Evolutionary conservation across 2,329 filamentous ascomycete genomes (phyloP).

Genomic region (Fusarium sambucinum): DNA sequence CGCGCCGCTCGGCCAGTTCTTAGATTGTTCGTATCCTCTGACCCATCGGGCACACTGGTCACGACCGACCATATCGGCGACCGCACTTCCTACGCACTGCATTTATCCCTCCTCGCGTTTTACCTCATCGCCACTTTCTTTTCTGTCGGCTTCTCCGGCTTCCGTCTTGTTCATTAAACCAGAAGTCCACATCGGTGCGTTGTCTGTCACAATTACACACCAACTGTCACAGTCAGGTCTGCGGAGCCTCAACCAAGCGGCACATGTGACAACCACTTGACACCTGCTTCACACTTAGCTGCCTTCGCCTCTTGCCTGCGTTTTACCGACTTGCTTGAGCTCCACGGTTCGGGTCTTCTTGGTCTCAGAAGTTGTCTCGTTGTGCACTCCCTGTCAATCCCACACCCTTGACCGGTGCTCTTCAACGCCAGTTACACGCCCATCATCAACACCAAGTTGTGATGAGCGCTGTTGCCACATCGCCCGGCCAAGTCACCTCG

Average conservation of each 20-base stretch:
- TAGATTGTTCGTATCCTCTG: constrained; percentile 16
- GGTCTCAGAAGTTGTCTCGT: constrained; percentile 15
- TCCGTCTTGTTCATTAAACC: constrained; percentile 19
- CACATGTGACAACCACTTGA: constrained; percentile 37
- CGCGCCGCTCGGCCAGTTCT: constrained; percentile 7
- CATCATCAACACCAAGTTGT: constrained; percentile 29
- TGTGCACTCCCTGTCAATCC: constrained; percentile 31
- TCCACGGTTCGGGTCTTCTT: constrained; percentile 12
- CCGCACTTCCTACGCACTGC: constrained; percentile 39
- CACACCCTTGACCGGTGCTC: constrained; percentile 31
- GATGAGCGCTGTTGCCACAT: constrained; percentile 47
- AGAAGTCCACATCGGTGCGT: constrained; percentile 26
- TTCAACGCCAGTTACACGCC: constrained; percentile 37
- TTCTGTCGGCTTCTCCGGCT: constrained; percentile 7
- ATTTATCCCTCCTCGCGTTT: constrained; percentile 29
- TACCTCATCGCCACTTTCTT: constrained; percentile 29
- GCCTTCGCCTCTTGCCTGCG: constrained; percentile 21
- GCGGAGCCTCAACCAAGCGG: constrained; percentile 36
- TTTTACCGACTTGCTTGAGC: constrained; percentile 24
- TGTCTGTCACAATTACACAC: constrained; percentile 29
- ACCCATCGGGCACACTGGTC: constrained; percentile 21
- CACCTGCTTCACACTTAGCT: constrained; percentile 31
- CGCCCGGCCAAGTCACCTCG: constrained; percentile 51
- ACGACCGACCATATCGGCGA: constrained; percentile 42
- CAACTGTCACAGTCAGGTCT: constrained; percentile 25